These are phyloP conservation scores for Aspergillus cavernicola DNA, from an alignment of 495 filamentous ascomycete genomes.

Conservation along the genomic window DNA sequence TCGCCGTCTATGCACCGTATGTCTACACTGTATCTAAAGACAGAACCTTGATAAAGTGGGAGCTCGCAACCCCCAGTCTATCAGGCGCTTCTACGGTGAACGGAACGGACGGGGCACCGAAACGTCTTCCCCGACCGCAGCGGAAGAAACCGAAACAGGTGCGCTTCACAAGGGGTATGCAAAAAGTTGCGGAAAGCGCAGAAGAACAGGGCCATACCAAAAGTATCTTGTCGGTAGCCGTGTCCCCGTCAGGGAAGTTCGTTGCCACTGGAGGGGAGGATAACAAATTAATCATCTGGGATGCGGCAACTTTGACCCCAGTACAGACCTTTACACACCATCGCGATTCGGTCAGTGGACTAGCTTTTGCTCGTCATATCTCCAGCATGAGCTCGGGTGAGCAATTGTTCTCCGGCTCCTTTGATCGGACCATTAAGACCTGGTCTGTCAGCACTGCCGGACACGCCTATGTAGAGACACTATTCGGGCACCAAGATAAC, in stretches of 20 bases:
- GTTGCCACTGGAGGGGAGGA: slow-evolving; percentile 87
- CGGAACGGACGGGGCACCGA: slow-evolving; percentile 52
- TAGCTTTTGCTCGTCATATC: slow-evolving; percentile 82
- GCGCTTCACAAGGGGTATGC: slow-evolving; percentile 59
- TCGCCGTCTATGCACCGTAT: slow-evolving; percentile 73
- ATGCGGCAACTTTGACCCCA: slow-evolving; percentile 70
- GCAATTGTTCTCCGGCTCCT: slow-evolving; percentile 82
- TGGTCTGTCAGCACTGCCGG: slow-evolving; percentile 64
- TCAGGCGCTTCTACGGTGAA: slow-evolving; percentile 35
- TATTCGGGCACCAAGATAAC: slow-evolving; percentile 93
- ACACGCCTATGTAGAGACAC: slow-evolving; percentile 83
- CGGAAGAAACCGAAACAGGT: slow-evolving; percentile 69
- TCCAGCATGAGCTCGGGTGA: slow-evolving; percentile 55
- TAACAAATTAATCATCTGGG: slow-evolving; percentile 79
- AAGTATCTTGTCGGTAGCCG: slow-evolving; percentile 75
- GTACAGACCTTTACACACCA: slow-evolving; percentile 86
- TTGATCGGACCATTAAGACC: slow-evolving; percentile 84
- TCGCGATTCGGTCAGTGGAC: slow-evolving; percentile 76
- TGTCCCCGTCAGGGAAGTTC: slow-evolving; percentile 83
- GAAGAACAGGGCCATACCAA: slow-evolving; percentile 70
- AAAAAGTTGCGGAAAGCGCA: slow-evolving; percentile 56
- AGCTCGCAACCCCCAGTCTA: slow-evolving; percentile 48
- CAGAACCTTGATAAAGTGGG: slow-evolving; percentile 81
- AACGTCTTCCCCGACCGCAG: slow-evolving; percentile 60
- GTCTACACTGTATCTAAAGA: slow-evolving; percentile 88